phyloP scores from a whole-genome alignment of 2,329 filamentous ascomycete genomes.

The Xylaria sp. region DNA sequence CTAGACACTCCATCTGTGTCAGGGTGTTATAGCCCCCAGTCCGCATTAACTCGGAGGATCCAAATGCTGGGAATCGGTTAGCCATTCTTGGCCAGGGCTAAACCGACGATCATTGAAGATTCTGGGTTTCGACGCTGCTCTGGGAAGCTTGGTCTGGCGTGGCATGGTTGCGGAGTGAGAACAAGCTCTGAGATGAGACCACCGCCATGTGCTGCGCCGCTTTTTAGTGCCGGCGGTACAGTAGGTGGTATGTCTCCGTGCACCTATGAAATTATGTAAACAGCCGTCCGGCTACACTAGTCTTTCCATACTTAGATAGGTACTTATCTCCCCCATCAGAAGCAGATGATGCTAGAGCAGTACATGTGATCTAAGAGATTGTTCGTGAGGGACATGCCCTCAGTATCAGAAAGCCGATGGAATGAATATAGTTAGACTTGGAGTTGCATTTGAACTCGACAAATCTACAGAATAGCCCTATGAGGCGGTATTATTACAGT shows the following conservation, averaged over 20 bases:
- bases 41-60: constrained; percentile 33
- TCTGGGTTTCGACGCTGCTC: not conserved
- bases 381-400: too few species aligned
- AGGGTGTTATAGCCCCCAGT: not conserved
- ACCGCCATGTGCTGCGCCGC: constrained; percentile 6
- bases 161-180: not conserved
- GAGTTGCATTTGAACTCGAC: too few species aligned
- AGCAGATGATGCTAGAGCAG: too few species aligned
- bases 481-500: not conserved
- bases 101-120: constrained; percentile 19
- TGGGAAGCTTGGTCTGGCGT: not conserved
- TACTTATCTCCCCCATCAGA: not conserved
- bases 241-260: not conserved
- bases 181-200: constrained; percentile 13
- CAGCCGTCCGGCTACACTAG: not conserved
- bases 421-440: too few species aligned
- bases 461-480: not conserved
- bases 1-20: not conserved
- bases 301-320: not conserved
- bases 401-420: too few species aligned
- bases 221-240: constrained; percentile 13
- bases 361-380: too few species aligned
- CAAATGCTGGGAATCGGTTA: constrained; percentile 20
- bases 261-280: not conserved
- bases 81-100: constrained; percentile 18